Evolutionary conservation across 345 rosid genomes (phyloP), one percentile per base, ranked within the genome.

Genomic region (Sisymbrium irio): DNA sequence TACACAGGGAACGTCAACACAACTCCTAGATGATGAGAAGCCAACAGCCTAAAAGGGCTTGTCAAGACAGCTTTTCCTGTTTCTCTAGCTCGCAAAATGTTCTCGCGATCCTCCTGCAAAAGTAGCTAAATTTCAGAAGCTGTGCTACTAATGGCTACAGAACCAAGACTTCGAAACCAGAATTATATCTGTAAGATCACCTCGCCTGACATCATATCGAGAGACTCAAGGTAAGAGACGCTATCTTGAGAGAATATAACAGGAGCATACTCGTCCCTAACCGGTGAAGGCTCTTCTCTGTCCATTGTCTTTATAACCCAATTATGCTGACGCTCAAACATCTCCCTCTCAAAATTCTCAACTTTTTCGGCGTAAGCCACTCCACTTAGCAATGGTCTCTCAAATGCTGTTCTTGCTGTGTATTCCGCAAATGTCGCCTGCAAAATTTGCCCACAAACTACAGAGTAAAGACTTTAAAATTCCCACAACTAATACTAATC

Each of bases 191-290:
- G 18, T 50, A 18, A 44, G 11, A 62, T 45, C 83, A 94, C 98
- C 97, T 90, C 93, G 72, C 99, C 99, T 3, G 99, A 95, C 99
- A 95, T 95, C 99, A 95, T 95, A 69, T 95, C 99, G 20, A 95
- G 85, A 9, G 99, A 95, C 76, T 88, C 90, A 40, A 95, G 85
- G 76, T 95, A 86, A 67, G 97, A 92, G 33, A 95, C 82, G 15
- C 97, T 90, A 71, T 92, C 96, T 79, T 95, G 99, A 70, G 93
- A 89, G 74, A 89, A 88, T 78, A 92, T 89, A 39, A 95, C 97
- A 0, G 99, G 97, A 9, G 99, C 99, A 77, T 95, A 95, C 83
- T 91, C 97, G 56, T 95, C 99, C 71, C 97, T 85, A 20, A 83
- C 65, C 1, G 97, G 97, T 33, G 99, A 95, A 78, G 93, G 85